Evolutionary conservation across 73 alveolate species (phyloP).

Genomic region (Symbiodinium natans): DNA sequence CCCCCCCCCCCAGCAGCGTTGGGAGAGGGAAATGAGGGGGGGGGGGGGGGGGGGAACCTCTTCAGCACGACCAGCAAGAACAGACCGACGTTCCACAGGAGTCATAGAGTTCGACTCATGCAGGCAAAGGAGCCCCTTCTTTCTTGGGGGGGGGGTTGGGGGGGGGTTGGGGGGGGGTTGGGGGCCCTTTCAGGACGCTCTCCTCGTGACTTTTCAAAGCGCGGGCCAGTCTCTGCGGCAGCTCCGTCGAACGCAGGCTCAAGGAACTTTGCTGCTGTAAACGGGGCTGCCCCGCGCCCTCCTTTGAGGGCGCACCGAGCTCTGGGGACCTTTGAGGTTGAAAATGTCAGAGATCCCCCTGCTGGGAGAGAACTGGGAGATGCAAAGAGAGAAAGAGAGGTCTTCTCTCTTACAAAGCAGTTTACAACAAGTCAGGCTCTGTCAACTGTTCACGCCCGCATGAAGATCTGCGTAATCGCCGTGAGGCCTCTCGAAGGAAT

Average conservation of each 20-base stretch:
- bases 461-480: slow-evolving; percentile 83
- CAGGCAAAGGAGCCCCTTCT: not conserved
- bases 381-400: too few species aligned
- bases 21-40: too few species aligned
- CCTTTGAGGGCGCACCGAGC: not conserved
- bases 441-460: slow-evolving; percentile 24
- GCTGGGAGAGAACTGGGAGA: not conserved
- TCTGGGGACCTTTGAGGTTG: not conserved
- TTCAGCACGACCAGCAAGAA: too few species aligned
- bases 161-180: too few species aligned
- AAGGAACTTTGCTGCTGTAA: slow-evolving; percentile 8
- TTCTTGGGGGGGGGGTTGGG: too few species aligned
- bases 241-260: not conserved
- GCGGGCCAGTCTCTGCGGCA: not conserved
- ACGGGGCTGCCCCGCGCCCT: not conserved
- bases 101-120: too few species aligned
- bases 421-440: not conserved
- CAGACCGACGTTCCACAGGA: too few species aligned
- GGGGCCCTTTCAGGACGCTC: too few species aligned
- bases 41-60: too few species aligned
- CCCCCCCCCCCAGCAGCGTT: too few species aligned
- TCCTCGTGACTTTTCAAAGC: not conserved
- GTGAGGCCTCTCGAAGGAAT: slow-evolving; percentile 16
- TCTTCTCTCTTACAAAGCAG: not conserved
- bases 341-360: not conserved